Evolutionary conservation across 768 basidiomycete species (phyloP), one percentile per base, ranked within the genome.

Genomic region (Suillus subaureus): DNA sequence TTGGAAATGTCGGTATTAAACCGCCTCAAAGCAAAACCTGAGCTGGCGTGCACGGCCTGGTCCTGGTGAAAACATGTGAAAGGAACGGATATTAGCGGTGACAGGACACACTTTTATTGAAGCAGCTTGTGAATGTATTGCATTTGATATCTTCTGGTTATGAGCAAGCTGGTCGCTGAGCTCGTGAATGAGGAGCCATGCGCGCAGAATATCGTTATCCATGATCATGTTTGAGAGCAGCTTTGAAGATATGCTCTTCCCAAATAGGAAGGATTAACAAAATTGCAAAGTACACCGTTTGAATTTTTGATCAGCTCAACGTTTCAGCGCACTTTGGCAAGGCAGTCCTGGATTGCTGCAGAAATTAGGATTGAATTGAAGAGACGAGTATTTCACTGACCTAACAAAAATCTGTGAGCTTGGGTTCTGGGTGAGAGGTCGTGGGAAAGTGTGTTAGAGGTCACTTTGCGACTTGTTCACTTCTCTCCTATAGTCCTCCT

Each of bases 1-100:
- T 92, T 89, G 16, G 92, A 87, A 6, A 98, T 86, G 75, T 98
- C 96, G 11, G 88, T 86, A 75, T 97, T 96, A 77, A 91, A 93
- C 45, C 96, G 85, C 69, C 95, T 81, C 47, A 98, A 80, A 0
- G 89, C 84, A 74, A 92, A 93, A 3, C 93, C 93, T 31, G 89
- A 86, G 7, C 87, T 86, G 3, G 84, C 79, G 70, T 94, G 84
- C 0, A 83, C 78, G 21, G 94, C 91, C 76, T 95, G 90, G n/a
- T 84, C 85, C 93, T 94, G 74, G 62, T 37, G 62, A 35, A 1
- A 45, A 70, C 67, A 55, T 43, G 49, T 68, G 66, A 68, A 63
- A 55, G 64, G 58, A 60, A 42, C 58, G 40, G 31, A 31, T 9
- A 49, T 63, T 39, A 15, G 23, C 1, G 63, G 61, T 16, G 60